These are phyloP conservation scores for Solanum chiquidenum DNA, from an alignment of 257 asterid genomes.

Conservation along the genomic window DNA sequence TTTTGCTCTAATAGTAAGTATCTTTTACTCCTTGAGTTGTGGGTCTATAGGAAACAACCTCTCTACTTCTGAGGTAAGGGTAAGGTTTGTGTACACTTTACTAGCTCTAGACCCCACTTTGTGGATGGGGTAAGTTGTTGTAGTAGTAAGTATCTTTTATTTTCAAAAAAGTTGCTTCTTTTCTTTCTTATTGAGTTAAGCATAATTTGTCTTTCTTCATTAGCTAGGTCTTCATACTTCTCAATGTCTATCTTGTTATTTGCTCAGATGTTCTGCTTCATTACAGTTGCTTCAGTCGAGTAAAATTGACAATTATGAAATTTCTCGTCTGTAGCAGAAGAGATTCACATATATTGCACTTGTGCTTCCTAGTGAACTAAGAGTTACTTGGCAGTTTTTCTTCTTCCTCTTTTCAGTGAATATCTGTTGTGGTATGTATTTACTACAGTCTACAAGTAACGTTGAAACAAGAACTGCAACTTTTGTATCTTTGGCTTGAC, in stretches of 20 bases:
- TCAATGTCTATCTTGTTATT: background rate
- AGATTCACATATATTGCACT: background rate
- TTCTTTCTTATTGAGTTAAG: background rate
- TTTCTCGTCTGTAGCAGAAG: background rate
- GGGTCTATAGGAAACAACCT: background rate
- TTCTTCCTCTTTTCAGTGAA: background rate
- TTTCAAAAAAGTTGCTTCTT: background rate
- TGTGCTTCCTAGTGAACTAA: background rate
- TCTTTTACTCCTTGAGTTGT: background rate
- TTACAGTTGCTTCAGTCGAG: background rate
- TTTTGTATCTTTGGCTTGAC: background rate
- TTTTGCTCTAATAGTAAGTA: background rate
- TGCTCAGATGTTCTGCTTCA: background rate
- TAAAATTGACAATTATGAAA: background rate
- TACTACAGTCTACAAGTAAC: background rate
- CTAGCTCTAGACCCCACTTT: background rate
- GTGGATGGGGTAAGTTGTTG: background rate
- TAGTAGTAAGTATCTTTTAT: background rate
- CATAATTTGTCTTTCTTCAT: background rate
- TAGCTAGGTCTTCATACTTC: background rate
- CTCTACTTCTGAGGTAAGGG: background rate
- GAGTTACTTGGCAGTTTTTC: background rate
- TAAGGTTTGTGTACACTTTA: background rate
- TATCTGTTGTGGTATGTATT: background rate
- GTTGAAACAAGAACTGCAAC: background rate